Evolutionary conservation across 1,139 yeast species (phyloP).

Genomic region (Sugiyamaella pinicola): DNA sequence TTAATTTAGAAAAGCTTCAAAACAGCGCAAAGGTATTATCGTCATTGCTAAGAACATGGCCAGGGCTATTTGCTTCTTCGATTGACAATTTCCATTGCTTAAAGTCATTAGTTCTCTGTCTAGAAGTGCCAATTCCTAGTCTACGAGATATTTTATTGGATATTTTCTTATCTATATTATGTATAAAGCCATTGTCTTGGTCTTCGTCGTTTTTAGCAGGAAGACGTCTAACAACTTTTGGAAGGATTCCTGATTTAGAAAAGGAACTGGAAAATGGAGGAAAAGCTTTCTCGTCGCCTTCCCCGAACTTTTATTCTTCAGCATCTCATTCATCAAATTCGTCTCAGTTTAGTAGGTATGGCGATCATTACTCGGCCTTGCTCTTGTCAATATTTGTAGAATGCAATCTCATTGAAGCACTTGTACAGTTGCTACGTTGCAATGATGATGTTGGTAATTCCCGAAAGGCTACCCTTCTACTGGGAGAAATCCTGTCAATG

Average conservation of each 20-base stretch:
- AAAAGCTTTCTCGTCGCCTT: constrained; percentile 16
- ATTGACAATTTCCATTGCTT: constrained; percentile 60
- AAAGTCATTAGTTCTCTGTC: constrained; percentile 60
- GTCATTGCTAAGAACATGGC: constrained; percentile 66
- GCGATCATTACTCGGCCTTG: constrained; percentile 64
- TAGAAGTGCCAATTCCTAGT: constrained; percentile 57
- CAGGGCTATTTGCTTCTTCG: constrained; percentile 72
- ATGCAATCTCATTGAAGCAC: constrained; percentile 56
- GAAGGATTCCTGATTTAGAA: constrained; percentile 32
- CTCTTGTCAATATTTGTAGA: constrained; percentile 56
- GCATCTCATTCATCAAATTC: constrained; percentile 3
- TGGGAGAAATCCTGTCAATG: constrained; percentile 63
- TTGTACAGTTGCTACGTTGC: constrained; percentile 53
- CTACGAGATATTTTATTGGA: constrained; percentile 70
- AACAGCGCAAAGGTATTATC: constrained; percentile 65
- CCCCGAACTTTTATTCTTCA: not conserved
- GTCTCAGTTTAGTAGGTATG: constrained; percentile 24
- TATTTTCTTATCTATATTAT: constrained; percentile 65
- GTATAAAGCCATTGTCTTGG: constrained; percentile 67
- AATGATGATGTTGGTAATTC: constrained; percentile 50
- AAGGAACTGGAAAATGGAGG: constrained; percentile 19
- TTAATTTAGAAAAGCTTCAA: constrained; percentile 58
- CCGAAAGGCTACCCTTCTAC: constrained; percentile 62
- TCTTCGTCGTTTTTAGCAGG: constrained; percentile 47
- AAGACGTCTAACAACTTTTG: constrained; percentile 39